Conservation (phyloP, 2,329 filamentous ascomycete genomes). For the Elsinoe arachidis region DNA sequence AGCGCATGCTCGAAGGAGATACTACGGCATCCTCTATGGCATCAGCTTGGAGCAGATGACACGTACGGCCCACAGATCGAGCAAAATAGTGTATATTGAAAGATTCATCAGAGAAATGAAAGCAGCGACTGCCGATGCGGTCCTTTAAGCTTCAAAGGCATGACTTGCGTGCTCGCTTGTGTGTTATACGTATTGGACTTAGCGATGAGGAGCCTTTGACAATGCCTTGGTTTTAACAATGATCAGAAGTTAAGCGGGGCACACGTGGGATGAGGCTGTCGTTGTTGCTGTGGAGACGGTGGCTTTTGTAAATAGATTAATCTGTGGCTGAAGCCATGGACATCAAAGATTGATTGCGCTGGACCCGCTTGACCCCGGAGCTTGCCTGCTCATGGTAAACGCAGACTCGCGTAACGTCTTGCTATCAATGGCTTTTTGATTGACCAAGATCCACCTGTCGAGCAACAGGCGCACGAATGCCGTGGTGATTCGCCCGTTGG, state of each 20-base stretch:
- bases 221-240: no score
- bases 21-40: constrained; percentile 1
- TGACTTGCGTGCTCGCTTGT: neutral
- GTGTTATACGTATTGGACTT: neutral
- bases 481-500: constrained; percentile 6
- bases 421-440: neutral
- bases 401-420: constrained; percentile 8
- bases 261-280: neutral
- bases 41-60: neutral
- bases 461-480: neutral
- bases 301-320: constrained; percentile 10
- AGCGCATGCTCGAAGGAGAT: neutral
- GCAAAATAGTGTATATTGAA: neutral
- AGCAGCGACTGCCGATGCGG: neutral
- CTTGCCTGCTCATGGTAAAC: neutral
- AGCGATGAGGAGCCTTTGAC: neutral
- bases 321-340: neutral
- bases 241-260: neutral
- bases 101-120: neutral
- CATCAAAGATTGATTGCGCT: constrained; percentile 1
- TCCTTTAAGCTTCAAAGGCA: neutral
- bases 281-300: constrained; percentile 9
- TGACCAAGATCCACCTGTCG: constrained; percentile 2
- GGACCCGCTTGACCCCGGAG: neutral
- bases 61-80: neutral